Evolutionary conservation across 106 monocot genomes (phyloP), one percentile per base, ranked within the genome.

Genomic region (Acanthochlamys bracteata): DNA sequence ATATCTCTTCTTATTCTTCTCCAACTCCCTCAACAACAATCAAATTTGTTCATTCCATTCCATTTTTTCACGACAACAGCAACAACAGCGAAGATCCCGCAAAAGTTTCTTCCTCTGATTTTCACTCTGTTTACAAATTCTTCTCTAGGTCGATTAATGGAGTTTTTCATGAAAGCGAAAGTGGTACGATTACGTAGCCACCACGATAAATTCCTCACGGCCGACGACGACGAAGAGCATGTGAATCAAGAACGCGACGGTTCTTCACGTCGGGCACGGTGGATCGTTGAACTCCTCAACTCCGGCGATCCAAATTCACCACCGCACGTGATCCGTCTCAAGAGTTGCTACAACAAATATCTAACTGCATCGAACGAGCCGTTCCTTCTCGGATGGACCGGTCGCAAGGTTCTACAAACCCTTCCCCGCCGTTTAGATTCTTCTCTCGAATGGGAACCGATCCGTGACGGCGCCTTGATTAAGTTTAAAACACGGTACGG

Each of bases 401-500:
- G 95, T 14, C 65, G 74, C 66, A 96, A 90, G 80, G 95, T 90
- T 43, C 23, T 74, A 24, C 95, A 88, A 65, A 74, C 80, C 24
- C 16, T 76, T 7, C 82, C 95, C 11, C 65, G 67, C 53, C 81
- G 83, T 41, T 75, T 79, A 10, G 87, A 87, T 53, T 88, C 95
- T 14, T 90, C 95, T 16, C 59, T 96, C n/a, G 95, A 96, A 66
- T 96, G 95, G 95, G 87, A 90, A 64, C 90, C 95, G 10, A 47
- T 88, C 24, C 66, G 87, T 13, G 95, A 95, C 11, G 90, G 86
- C 0, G 66, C 78, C 59, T 74, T 69, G 64, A 71, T 81, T 41
- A 65, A 65, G 54, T 76, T 84, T 42, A 81, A 76, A 73, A 81
- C 89, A 20, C 56, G 76, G 51, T 81, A 76, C 64, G 84, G 89